Evolutionary conservation across 345 rosid species (phyloP), one percentile per base, ranked within the genome.

Genomic region (Theobroma cacao): DNA sequence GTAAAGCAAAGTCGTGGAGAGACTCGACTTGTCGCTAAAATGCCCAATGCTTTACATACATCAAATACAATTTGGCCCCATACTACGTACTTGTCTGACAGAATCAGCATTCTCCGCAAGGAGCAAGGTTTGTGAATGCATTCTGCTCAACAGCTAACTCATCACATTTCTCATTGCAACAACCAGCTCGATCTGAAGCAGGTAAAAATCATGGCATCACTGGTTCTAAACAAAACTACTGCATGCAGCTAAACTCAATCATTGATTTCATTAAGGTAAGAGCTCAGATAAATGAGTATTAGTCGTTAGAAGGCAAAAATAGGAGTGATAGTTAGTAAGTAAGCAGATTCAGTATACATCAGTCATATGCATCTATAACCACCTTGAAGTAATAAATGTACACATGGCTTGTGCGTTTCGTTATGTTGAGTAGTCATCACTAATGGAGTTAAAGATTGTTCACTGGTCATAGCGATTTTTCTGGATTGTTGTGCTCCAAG

Each of bases 301-400:
- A 41, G 43, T 65, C 55, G 77, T 77, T 45, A 62, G 28, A 47
- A n/a, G 53, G 50, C 62, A 40, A 58, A 76, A 71, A 36, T 7
- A 73, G 13, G 70, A 18, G 33, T 60, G 75, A 55, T 24, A 60
- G 75, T 71, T 70, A 47, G 84, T 85, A 78, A 77, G 83, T 62
- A 65, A 77, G 83, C 76, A 76, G 84, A 56, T 67, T 74, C 77
- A 73, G 45, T 77, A 40, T 45, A 73, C 76, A 79, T 64, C 79
- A 65, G 75, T 78, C 77, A 75, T 68, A 78, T 67, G 80, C 82
- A 80, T 79, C 87, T 56, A 66, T 64, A 50, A 17, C 82, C 83
- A 84, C 80, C 87, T 81, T 75, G 40, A 80, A 40, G 67, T 24
- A 73, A 67, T 40, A 68, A 84, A 82, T 79, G 71, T 81, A 81